These are phyloP conservation scores for Colletotrichum sidae DNA, from an alignment of 2,329 filamentous ascomycete species.

Conservation along the genomic window DNA sequence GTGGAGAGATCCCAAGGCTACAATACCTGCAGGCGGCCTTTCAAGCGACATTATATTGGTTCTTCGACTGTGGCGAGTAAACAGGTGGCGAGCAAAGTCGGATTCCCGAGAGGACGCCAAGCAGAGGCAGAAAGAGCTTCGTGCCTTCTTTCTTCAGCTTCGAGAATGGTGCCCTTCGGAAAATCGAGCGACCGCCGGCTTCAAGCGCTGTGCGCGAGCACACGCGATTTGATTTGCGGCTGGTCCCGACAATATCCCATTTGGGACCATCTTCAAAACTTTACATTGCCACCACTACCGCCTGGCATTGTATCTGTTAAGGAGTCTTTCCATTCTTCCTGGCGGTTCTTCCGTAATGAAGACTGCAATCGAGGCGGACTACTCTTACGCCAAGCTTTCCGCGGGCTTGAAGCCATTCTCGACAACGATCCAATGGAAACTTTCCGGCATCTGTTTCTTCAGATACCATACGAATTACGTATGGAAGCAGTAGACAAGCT, in stretches of 20 bases:
- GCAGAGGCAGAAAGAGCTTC: neutral
- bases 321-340: neutral
- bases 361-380: neutral
- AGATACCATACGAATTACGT: neutral
- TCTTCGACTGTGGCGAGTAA: neutral
- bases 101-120: too few relatives aligned
- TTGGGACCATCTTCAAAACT: neutral
- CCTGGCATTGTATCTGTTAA: too few relatives aligned
- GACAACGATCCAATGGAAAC: neutral
- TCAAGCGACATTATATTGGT: neutral
- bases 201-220: neutral
- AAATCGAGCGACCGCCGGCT: neutral
- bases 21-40: neutral
- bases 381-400: neutral
- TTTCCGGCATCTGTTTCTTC: neutral
- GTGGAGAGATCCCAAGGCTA: neutral
- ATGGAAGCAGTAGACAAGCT: too few relatives aligned
- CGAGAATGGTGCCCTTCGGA: neutral
- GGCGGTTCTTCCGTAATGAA: neutral
- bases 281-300: fast-evolving
- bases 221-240: neutral
- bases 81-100: neutral
- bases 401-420: neutral
- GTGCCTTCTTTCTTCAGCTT: neutral
- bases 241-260: neutral